phyloP scores from a whole-genome alignment of 441 rosid species.

The Arabidopsis lyrata region DNA sequence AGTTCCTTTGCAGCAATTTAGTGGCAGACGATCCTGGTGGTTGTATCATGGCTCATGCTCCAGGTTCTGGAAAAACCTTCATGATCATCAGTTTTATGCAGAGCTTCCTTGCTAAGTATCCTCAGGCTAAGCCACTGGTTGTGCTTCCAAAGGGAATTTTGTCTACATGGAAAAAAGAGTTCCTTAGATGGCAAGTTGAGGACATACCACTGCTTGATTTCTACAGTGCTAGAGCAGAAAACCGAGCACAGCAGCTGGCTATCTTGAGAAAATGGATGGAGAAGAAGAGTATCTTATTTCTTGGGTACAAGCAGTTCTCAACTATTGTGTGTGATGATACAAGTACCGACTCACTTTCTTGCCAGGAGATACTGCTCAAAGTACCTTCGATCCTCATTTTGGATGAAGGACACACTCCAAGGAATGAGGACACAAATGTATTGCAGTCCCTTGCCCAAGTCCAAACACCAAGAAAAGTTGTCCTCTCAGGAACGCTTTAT shows the following conservation, averaged over 20 bases:
- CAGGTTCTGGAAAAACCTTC: slow-evolving; percentile 95
- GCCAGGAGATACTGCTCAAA: slow-evolving; percentile 79
- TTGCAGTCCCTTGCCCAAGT: slow-evolving; percentile 82
- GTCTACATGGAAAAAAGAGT: slow-evolving; percentile 84
- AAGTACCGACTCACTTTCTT: slow-evolving; percentile 46
- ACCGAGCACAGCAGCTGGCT: slow-evolving; percentile 68
- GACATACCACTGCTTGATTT: slow-evolving; percentile 77
- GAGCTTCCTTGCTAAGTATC: slow-evolving; percentile 84
- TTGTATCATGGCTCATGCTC: slow-evolving; percentile 91
- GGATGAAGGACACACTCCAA: slow-evolving; percentile 95
- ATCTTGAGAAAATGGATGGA: slow-evolving; percentile 77
- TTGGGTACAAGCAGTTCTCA: slow-evolving; percentile 85
- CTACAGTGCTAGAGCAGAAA: slow-evolving; percentile 74
- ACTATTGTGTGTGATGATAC: slow-evolving; percentile 65
- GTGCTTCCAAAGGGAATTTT: slow-evolving; percentile 88
- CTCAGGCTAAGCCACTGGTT: slow-evolving; percentile 74
- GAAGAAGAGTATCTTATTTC: slow-evolving; percentile 70
- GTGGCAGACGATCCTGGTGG: slow-evolving; percentile 86
- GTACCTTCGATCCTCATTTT: slow-evolving; percentile 74
- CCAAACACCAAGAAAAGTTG: slow-evolving; percentile 84
- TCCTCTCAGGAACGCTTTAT: slow-evolving; percentile 90
- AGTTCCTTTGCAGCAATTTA: slow-evolving; percentile 79
- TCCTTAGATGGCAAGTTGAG: slow-evolving; percentile 82
- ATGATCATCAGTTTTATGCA: slow-evolving; percentile 92
- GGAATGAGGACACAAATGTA: slow-evolving; percentile 80